Base-by-base conservation (phyloP, 257 asterid species). In the Anisodus acutangulus region DNA sequence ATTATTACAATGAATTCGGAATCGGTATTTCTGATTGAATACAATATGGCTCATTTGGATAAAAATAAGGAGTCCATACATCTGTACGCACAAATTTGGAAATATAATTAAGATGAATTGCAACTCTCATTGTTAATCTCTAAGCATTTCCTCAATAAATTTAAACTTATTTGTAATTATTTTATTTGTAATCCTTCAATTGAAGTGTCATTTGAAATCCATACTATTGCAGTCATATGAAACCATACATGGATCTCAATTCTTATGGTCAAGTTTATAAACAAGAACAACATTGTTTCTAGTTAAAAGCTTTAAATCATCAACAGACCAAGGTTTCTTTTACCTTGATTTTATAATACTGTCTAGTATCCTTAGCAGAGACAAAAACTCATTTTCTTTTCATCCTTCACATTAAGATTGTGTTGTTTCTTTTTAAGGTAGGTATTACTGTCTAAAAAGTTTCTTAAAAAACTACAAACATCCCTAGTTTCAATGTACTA, bases 201-300 rank as follows among this genome's bases (percentile, higher is more conserved):
- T 51, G 49, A 15, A 74, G 62, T 51, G 45, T 31, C n/a, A 74
- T 15, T 19, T 74, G 62, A 51, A 74, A 6, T 74, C 12, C 2
- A 8, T 68, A 68, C 76, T 37, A 68, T 37, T 37, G 76, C 37
- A 37, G 11, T 68, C 76, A 68, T 68, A 68, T 41, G 76, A 6
- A 68, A 68, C 22, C 12, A 68, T 74, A 49, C 0, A 7, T 51
- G 10, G 62, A 74, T 74, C 45, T 74, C 4, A 9, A 74, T 49
- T 74, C 45, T 9, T 72, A 72, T 47, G 59, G 26, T n/a, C 67
- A 60, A 57, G 62, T 35, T 67, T 37, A 37, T 67, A 67, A 67
- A 35, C 51, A 37, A 37, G 76, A 67, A 67, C 22, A 67, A 9
- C 26, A 15, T 68, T 11, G 5, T 66, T 66, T 31, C 47, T 15